These are phyloP conservation scores for Schizonepeta tenuifolia DNA, from an alignment of 257 asterid species.

Conservation along the genomic window DNA sequence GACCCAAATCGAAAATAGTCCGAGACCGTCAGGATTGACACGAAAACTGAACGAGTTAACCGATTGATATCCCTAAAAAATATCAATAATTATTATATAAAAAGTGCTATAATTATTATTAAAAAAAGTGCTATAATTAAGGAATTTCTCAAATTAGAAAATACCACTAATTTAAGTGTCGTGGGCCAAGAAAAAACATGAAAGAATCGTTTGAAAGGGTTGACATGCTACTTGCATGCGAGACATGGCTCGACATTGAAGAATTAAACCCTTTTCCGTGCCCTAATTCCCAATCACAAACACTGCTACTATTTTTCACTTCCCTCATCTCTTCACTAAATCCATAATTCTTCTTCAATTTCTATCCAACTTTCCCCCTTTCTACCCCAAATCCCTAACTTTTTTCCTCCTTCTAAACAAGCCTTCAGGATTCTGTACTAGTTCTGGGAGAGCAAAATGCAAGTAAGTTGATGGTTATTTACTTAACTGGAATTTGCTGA, in stretches of 20 bases:
- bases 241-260: conserved; percentile 15
- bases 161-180: no score
- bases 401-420: neutral
- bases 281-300: conserved; percentile 36
- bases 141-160: no score
- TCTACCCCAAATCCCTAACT: neutral
- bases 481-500: conserved; percentile 25
- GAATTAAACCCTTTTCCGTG: conserved; percentile 23
- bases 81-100: no score
- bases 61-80: no score
- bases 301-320: conserved; percentile 3
- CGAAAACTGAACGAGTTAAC: no score
- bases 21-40: no score
- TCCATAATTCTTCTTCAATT: conserved; percentile 11
- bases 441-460: conserved; percentile 1
- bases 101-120: no score
- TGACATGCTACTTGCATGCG: conserved; percentile 25
- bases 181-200: no score
- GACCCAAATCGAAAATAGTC: no score
- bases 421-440: neutral
- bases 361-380: conserved; percentile 7
- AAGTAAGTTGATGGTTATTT: conserved; percentile 6
- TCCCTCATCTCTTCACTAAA: neutral
- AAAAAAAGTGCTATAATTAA: no score
- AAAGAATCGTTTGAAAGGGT: neutral